Percentiles rank a stretch among this genome's conserved stretches.
These are phyloP conservation scores for Calonectria henricotiae DNA, from an alignment of 2,329 filamentous ascomycete species.

Conservation along the genomic window DNA sequence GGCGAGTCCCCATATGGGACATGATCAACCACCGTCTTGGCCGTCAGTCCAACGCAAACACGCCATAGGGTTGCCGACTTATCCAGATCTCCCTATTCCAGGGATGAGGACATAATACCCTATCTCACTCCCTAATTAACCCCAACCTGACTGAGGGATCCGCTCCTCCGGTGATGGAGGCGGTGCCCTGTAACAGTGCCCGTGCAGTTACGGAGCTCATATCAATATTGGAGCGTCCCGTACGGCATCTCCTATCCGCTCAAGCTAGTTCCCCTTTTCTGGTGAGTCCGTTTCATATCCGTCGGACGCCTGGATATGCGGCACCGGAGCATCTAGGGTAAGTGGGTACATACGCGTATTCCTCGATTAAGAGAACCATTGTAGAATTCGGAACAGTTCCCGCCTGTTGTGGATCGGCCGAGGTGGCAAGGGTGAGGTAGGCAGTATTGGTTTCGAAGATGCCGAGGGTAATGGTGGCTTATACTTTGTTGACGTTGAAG, in stretches of 20 bases:
- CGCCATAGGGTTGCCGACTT: slow-evolving; percentile 51
- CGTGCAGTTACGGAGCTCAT: slow-evolving; percentile 31
- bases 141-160: slow-evolving; percentile 29
- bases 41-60: slow-evolving; percentile 45
- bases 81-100: slow-evolving; percentile 50
- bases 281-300: slow-evolving; percentile 34
- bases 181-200: slow-evolving; percentile 20
- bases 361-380: neutral
- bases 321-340: slow-evolving; percentile 13
- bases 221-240: slow-evolving; percentile 29
- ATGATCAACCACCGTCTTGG: slow-evolving; percentile 35
- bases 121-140: slow-evolving; percentile 40
- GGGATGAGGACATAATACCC: slow-evolving; percentile 33
- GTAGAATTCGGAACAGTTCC: slow-evolving; percentile 4
- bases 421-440: slow-evolving; percentile 1
- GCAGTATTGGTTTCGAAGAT: neutral
- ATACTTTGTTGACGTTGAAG: neutral
- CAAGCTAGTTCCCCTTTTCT: neutral
- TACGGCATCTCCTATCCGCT: slow-evolving; percentile 36
- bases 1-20: slow-evolving; percentile 34
- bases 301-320: slow-evolving; percentile 25
- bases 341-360: slow-evolving; percentile 20
- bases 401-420: neutral
- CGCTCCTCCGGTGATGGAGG: slow-evolving; percentile 5
- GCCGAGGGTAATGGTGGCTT: slow-evolving; percentile 5